Percentiles rank a stretch among this genome's conserved stretches.
Evolutionary conservation across 495 filamentous ascomycete species (phyloP).

Genomic region (Filosporella fistucella): DNA sequence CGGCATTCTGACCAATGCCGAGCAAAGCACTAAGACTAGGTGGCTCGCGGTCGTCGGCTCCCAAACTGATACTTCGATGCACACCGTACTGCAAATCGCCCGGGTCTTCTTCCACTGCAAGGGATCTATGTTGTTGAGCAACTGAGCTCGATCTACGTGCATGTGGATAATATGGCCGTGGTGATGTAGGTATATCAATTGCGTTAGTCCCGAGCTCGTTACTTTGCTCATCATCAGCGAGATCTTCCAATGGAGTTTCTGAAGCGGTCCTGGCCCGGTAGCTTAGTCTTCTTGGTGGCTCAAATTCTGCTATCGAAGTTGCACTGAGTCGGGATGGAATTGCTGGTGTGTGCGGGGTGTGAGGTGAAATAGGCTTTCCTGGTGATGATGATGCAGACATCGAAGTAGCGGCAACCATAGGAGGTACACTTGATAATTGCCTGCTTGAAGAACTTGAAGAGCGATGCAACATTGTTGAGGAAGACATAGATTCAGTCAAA

Average conservation of each 20-base stretch:
- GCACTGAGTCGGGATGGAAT: conserved; percentile 90
- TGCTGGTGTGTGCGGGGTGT: conserved; percentile 91
- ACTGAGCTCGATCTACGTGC: conserved; percentile 73
- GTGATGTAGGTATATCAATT: conserved; percentile 81
- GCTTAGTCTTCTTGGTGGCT: conserved; percentile 30
- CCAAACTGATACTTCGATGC: conserved; percentile 73
- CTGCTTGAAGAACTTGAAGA: conserved; percentile 82
- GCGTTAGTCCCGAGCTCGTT: conserved; percentile 55
- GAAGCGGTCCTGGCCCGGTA: conserved; percentile 17
- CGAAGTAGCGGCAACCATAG: conserved; percentile 78
- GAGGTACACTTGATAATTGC: conserved; percentile 76
- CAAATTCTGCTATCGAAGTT: conserved; percentile 77
- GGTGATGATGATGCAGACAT: conserved; percentile 82
- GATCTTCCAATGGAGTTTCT: conserved; percentile 22
- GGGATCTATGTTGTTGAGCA: conserved; percentile 58
- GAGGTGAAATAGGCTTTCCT: conserved; percentile 87
- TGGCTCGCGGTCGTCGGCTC: conserved; percentile 60
- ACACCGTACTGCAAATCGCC: conserved; percentile 56
- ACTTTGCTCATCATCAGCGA: conserved; percentile 38
- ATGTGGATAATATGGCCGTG: conserved; percentile 54
- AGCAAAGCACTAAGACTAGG: conserved; percentile 53
- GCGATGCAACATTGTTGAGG: conserved; percentile 74
- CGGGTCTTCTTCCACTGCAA: conserved; percentile 52
- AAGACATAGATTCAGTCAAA: conserved; percentile 83
- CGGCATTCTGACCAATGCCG: conserved; percentile 34